These are phyloP conservation scores for Metschnikowia anglica DNA, from an alignment of 805 yeast species.

Conservation along the genomic window DNA sequence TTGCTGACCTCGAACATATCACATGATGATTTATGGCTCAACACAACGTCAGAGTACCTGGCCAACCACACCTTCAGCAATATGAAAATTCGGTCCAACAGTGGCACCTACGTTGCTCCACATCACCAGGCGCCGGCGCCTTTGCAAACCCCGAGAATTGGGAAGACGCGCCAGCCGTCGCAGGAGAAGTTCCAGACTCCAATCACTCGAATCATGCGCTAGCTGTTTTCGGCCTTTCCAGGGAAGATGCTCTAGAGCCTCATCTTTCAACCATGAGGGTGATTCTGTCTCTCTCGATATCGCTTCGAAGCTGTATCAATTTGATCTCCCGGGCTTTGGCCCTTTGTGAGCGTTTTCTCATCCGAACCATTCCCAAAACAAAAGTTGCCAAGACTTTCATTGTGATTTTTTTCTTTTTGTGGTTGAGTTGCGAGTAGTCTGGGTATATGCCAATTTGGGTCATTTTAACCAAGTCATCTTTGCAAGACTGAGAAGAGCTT, in stretches of 20 bases:
- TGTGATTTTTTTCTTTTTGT: constrained; percentile 23
- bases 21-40: constrained; percentile 36
- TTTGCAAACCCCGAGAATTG: constrained; percentile 41
- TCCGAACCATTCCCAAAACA: constrained; percentile 37
- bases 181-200: constrained; percentile 45
- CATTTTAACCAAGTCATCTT: constrained; percentile 30
- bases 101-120: constrained; percentile 10
- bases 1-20: constrained; percentile 24
- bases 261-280: constrained; percentile 14
- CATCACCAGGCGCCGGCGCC: constrained; percentile 13
- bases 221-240: not conserved
- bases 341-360: constrained; percentile 31
- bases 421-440: constrained; percentile 23
- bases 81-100: constrained; percentile 19
- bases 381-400: constrained; percentile 36
- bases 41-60: constrained; percentile 31
- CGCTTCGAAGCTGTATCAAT: constrained; percentile 30
- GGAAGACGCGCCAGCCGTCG: constrained; percentile 39
- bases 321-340: constrained; percentile 27
- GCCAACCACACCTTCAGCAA: constrained; percentile 29
- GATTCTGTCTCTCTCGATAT: constrained; percentile 31
- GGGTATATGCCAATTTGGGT: constrained; percentile 37
- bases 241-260: too few relatives aligned
- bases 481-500: constrained; percentile 27
- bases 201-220: constrained; percentile 35